phyloP scores from a whole-genome alignment of 73 alveolate genomes.

The Paramecium primaurelia region DNA sequence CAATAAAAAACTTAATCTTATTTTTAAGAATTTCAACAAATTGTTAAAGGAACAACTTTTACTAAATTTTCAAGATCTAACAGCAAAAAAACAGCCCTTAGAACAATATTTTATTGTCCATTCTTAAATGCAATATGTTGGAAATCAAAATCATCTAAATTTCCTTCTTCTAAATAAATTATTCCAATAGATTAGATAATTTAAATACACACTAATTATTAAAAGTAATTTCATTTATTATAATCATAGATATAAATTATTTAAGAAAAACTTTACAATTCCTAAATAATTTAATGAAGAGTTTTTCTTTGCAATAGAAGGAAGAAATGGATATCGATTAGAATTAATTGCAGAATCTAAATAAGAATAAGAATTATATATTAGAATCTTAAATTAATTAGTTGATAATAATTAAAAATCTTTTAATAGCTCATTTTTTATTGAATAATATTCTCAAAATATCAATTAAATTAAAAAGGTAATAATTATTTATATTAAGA shows the following conservation, averaged over 20 bases:
- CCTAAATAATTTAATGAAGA: neutral
- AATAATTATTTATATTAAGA: neutral
- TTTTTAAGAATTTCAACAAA: neutral
- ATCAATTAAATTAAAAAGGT: neutral
- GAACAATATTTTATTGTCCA: slow-evolving; percentile 20
- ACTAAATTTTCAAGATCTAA: slow-evolving; percentile 18
- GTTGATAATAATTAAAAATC: neutral
- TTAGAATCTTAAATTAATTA: neutral
- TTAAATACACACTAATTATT: neutral
- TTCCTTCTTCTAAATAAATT: neutral
- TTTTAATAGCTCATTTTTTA: neutral
- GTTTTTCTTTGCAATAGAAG: neutral
- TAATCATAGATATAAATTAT: neutral
- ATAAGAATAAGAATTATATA: neutral
- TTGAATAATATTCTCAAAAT: neutral
- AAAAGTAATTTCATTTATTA: neutral
- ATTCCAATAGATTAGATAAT: slow-evolving; percentile 5
- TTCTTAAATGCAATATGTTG: slow-evolving; percentile 6
- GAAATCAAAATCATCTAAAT: neutral
- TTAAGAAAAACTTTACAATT: neutral
- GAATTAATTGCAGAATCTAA: slow-evolving; percentile 1
- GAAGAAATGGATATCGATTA: neutral
- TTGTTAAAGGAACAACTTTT: neutral
- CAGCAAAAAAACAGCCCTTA: neutral
- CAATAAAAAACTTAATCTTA: neutral